These are phyloP conservation scores for Strobilomyces dryophilus DNA, from an alignment of 768 basidiomycete genomes.

Conservation along the genomic window DNA sequence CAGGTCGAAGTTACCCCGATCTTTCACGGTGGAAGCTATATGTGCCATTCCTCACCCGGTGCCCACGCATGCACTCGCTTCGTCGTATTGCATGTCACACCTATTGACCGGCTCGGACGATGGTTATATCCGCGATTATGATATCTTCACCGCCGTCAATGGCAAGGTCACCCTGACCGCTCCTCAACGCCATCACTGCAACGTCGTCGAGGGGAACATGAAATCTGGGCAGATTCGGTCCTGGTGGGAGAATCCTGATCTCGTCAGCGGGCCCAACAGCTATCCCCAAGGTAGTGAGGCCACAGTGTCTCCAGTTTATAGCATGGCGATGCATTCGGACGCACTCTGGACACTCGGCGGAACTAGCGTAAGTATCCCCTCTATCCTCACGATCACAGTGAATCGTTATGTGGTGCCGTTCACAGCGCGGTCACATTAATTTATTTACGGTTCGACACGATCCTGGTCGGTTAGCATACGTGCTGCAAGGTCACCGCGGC, in stretches of 20 bases:
- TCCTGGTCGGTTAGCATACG: constrained; percentile 73
- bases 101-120: constrained; percentile 90
- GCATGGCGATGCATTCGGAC: constrained; percentile 87
- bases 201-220: constrained; percentile 88
- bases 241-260: constrained; percentile 82
- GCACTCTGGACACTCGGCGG: constrained; percentile 92
- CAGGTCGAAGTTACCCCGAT: constrained; percentile 40
- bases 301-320: constrained; percentile 73
- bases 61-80: constrained; percentile 83
- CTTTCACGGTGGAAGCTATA: constrained; percentile 86
- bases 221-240: constrained; percentile 81
- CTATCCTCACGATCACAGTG: constrained; percentile 14
- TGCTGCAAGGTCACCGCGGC: constrained; percentile 62
- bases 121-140: constrained; percentile 90
- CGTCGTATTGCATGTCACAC: constrained; percentile 83
- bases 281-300: constrained; percentile 46
- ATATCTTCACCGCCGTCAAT: constrained; percentile 85
- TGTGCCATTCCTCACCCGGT: constrained; percentile 88
- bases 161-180: constrained; percentile 83
- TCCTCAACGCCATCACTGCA: constrained; percentile 84
- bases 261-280: constrained; percentile 17
- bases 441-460: constrained; percentile 91
- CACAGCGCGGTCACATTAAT: constrained; percentile 84
- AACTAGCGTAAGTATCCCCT: constrained; percentile 58
- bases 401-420: constrained; percentile 15